A percentile compares a stretch with the other conserved stretches of the same genome.
These are phyloP conservation scores for Fraxinus xanthoxyloides DNA, from an alignment of 305 asterid genomes.

Conservation along the genomic window DNA sequence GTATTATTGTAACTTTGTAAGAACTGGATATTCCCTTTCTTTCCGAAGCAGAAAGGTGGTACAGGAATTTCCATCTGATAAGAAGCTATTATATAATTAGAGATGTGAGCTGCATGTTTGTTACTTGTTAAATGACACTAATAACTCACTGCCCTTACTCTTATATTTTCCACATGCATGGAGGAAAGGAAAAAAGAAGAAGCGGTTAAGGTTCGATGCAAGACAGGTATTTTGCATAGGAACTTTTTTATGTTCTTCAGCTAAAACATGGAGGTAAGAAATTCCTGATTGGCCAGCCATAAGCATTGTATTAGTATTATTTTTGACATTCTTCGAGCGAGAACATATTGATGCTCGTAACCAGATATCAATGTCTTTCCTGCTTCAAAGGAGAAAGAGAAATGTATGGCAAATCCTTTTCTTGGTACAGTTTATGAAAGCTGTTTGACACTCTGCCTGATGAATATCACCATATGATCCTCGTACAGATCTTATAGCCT, in stretches of 20 bases:
- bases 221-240: not conserved
- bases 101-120: not conserved
- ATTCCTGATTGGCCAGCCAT: not conserved
- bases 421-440: not conserved
- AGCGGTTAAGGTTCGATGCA: not conserved
- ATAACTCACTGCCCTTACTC: not conserved
- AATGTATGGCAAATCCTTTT: not conserved
- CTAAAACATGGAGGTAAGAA: not conserved
- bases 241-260: not conserved
- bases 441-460: not conserved
- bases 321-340: not conserved
- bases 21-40: not conserved
- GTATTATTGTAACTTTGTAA: not conserved
- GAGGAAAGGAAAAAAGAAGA: not conserved
- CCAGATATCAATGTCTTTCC: not conserved
- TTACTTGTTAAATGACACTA: not conserved
- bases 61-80: not conserved
- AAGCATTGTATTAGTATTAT: not conserved
- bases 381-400: not conserved
- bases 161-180: not conserved
- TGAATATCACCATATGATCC: conserved; percentile 55
- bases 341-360: not conserved
- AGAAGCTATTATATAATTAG: not conserved
- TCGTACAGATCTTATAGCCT: conserved; percentile 67
- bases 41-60: not conserved